Percentiles rank a stretch among this genome's conserved stretches.
Evolutionary conservation across 148 eudicot species (phyloP).

Genomic region (Camellia lanceoleosa): DNA sequence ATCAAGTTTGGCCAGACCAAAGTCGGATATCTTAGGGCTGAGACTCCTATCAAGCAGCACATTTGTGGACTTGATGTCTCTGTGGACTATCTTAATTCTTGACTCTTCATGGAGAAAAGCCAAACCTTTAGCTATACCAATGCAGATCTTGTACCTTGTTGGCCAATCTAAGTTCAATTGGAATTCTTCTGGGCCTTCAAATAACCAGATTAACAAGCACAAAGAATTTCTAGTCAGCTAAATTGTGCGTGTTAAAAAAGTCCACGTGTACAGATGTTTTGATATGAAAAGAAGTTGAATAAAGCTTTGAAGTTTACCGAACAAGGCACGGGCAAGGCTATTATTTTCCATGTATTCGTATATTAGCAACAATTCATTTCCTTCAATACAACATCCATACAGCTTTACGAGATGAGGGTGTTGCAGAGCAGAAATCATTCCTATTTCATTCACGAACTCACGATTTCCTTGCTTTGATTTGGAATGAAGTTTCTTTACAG

Average conservation of each 20-base stretch:
- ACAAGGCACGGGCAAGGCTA: constrained; percentile 40
- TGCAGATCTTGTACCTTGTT: constrained; percentile 27
- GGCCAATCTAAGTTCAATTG: constrained; percentile 30
- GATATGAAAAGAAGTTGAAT: neutral
- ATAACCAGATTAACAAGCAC: neutral
- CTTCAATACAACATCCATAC: constrained; percentile 43
- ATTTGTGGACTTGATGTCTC: constrained; percentile 36
- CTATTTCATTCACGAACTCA: constrained; percentile 46
- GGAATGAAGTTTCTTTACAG: constrained; percentile 47
- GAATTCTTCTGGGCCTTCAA: constrained; percentile 19
- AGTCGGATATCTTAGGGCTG: constrained; percentile 31
- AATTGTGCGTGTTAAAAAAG: neutral
- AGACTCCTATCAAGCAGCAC: constrained; percentile 29
- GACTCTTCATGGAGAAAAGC: constrained; percentile 36
- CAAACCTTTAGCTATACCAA: constrained; percentile 34
- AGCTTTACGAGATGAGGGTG: constrained; percentile 49
- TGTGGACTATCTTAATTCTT: constrained; percentile 30
- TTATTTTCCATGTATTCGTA: constrained; percentile 51
- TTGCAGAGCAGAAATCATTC: constrained; percentile 46
- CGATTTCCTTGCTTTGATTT: constrained; percentile 50
- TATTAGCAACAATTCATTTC: constrained; percentile 33
- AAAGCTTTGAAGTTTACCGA: constrained; percentile 22
- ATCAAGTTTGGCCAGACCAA: constrained; percentile 37
- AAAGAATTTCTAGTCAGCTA: neutral
- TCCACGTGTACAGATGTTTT: neutral